Base-by-base conservation (phyloP, 352 stramenopile genomes). In the Pseudoperonospora humuli region DNA sequence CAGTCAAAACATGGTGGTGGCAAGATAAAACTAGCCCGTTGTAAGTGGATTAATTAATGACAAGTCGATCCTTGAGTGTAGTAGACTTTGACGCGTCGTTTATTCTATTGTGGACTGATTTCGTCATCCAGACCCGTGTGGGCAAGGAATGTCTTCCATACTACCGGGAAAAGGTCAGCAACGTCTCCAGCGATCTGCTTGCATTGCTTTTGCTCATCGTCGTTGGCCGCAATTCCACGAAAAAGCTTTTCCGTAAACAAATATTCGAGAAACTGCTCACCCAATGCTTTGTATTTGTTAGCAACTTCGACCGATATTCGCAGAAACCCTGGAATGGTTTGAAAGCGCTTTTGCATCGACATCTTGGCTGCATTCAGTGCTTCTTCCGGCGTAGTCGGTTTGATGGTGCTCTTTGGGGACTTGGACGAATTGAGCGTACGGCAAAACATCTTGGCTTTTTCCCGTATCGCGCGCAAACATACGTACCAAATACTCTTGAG, bases 1-100 rank as follows among this genome's bases (percentile, higher is more conserved):
- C 83, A n/a, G 76, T 95, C 21, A 92, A 91, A 49, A 93, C 80
- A 9, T 95, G 83, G 83, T 93, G 77, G 79, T 93, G 74, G 74
- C 65, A 85, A 44, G 75, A 90, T 54, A 70, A 75, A 50, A 77
- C 61, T 27, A 65, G 19, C 23, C 39, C 55, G 41, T 2, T 37
- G 18, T 59, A 20, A 50, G 19, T 26, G 20, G 21, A n/a, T n/a
- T n/a, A n/a, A n/a, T n/a, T n/a, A n/a, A n/a, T n/a, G n/a, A n/a
- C 15, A 25, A 45, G 21, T 34, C 46, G 32, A 37, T 42, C 25
- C 35, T 46, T 19, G 24, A 51, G 17, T 41, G 42, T 28, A 40
- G n/a, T 21, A 29, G 26, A 19, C 17, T 38, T 21, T 14, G 7
- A 8, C 17, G 26, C n/a, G 26, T 28, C 34, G 32, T 38, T 62